Conservation (phyloP, 305 asterid species). For the Fraxinus xanthoxyloides region DNA sequence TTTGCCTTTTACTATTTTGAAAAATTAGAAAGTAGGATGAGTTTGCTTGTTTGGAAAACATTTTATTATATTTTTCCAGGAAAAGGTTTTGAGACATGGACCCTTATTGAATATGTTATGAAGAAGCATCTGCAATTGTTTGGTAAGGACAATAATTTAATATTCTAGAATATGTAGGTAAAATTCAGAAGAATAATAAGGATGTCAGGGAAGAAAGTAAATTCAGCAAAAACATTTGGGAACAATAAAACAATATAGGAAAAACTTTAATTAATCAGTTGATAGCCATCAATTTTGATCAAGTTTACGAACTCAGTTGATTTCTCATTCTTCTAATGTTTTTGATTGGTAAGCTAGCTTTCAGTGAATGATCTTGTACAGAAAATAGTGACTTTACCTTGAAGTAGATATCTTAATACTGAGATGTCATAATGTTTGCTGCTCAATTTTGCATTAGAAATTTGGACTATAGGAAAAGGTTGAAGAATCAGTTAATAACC, state of each 20-base stretch:
- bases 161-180: background rate
- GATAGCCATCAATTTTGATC: background rate
- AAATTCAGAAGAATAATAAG: background rate
- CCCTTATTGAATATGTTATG: background rate
- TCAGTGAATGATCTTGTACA: background rate
- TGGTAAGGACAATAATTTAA: background rate
- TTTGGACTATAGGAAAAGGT: background rate
- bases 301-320: background rate
- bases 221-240: background rate
- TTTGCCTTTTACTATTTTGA: conserved; percentile 7
- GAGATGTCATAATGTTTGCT: background rate
- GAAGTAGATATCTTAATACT: background rate
- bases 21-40: conserved; percentile 1
- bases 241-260: background rate
- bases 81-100: background rate
- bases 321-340: background rate
- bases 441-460: background rate
- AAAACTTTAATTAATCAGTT: background rate
- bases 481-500: background rate
- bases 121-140: background rate
- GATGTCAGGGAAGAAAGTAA: background rate
- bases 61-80: conserved; percentile 5
- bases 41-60: conserved; percentile 6
- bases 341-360: background rate
- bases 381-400: background rate